phyloP scores from a whole-genome alignment of 208 protist species.

The Phytomonas serpens region DNA sequence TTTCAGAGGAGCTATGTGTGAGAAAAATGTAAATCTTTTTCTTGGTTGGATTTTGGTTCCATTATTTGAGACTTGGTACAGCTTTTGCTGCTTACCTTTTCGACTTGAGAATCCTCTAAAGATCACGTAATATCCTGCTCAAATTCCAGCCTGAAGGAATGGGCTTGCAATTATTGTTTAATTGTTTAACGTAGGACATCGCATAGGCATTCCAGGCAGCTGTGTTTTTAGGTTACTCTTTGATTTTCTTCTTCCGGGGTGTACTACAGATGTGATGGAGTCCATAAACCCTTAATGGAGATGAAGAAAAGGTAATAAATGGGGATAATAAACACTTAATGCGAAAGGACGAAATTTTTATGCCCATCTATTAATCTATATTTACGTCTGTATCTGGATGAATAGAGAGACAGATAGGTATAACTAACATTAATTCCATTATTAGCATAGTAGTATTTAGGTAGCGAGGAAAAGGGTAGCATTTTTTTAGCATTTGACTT shows the following conservation, averaged over 20 bases:
- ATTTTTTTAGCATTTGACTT: not conserved
- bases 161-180: not conserved
- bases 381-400: not conserved
- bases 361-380: not conserved
- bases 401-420: not conserved
- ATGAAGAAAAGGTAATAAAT: not conserved
- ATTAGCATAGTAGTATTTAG: slow-evolving; percentile 3
- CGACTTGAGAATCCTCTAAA: not conserved
- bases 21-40: not conserved
- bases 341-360: not conserved
- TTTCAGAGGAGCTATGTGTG: not conserved
- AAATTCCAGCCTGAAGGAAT: not conserved
- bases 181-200: not conserved
- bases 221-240: not conserved
- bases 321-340: not conserved
- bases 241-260: not conserved
- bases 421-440: not conserved
- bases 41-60: not conserved
- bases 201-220: not conserved
- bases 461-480: not conserved
- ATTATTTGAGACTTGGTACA: not conserved
- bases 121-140: not conserved
- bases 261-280: not conserved
- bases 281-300: not conserved
- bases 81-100: not conserved